Base-by-base conservation (phyloP, 345 rosid species). In the Gossypium raimondii region DNA sequence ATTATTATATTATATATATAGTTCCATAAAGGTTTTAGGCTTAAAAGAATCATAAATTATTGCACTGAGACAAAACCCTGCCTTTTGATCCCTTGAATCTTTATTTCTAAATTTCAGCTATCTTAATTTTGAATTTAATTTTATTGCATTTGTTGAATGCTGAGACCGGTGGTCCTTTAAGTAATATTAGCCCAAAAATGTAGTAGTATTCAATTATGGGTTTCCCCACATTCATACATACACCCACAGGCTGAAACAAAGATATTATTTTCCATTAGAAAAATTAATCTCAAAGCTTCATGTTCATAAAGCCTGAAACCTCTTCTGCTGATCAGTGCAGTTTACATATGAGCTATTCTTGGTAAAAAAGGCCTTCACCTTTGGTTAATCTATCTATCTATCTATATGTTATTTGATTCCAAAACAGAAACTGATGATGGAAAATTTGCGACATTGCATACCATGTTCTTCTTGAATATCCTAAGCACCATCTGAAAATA, bases 31-130 rank as follows among this genome's bases (percentile, higher is more conserved):
- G 29, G 9, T 81, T 71, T 77, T 82, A 86, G 84, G 84, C 84
- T 82, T 76, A 79, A 80, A 85, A 83, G 74, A 73, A 56, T 72
- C 70, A 60, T 80, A 83, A 78, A 79, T 85, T 84, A 80, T 87
- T 81, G 85, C 78, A 22, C 76, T 71, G 61, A 57, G 69, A 67
- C 71, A 67, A 75, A 58, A 41, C 80, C 70, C 62, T 73, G 59
- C 41, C 75, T 53, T 73, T 78, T 75, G 73, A 74, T 80, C 81
- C 79, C 72, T 75, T 82, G 85, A 78, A 81, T 83, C 75, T 77
- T 56, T 48, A 56, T 56, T 16, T 74, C 69, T 57, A 27, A 73
- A 66, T 70, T 63, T 71, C 70, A 45, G 67, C 11, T n/a, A 10
- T 62, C 18, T 11, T 25, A 27, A 24, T 22, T 56, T 56, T 47